phyloP scores from a whole-genome alignment of 1,139 yeast genomes.

The Pneumocystis sp. region DNA sequence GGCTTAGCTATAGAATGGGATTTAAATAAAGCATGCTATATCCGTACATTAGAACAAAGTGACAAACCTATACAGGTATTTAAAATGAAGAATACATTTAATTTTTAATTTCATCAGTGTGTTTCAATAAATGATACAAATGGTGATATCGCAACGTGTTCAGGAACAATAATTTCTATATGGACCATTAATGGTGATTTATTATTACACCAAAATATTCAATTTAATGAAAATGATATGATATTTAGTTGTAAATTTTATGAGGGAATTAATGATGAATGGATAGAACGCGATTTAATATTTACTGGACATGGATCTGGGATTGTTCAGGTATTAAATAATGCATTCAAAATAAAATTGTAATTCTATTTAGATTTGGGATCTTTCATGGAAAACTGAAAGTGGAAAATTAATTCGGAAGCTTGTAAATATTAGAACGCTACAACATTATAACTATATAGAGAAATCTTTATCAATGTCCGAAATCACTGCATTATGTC shows the following conservation, averaged over 20 bases:
- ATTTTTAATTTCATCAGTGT: neutral
- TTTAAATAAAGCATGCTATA: slow-evolving; percentile 16
- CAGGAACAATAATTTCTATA: slow-evolving; percentile 9
- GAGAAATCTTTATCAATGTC: neutral
- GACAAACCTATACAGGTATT: slow-evolving; percentile 3
- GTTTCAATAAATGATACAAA: slow-evolving; percentile 16
- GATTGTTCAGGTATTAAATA: slow-evolving; percentile 2
- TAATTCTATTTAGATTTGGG: slow-evolving; percentile 3
- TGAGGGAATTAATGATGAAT: slow-evolving; percentile 10
- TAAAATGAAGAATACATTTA: neutral
- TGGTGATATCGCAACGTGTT: slow-evolving; percentile 16
- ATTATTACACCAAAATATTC: slow-evolving; percentile 3
- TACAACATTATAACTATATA: neutral
- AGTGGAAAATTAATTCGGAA: neutral
- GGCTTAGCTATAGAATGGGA: slow-evolving; percentile 19
- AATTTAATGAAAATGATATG: slow-evolving; percentile 4
- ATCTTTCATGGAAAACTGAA: slow-evolving; percentile 2
- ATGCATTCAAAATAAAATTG: neutral
- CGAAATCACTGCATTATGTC: slow-evolving; percentile 2
- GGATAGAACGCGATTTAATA: slow-evolving; percentile 7
- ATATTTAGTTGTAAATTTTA: slow-evolving; percentile 7
- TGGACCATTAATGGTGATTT: slow-evolving; percentile 17
- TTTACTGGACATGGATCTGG: slow-evolving; percentile 12
- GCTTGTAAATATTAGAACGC: neutral
- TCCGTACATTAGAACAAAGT: slow-evolving; percentile 12